Percentiles rank a stretch among this genome's conserved stretches.
These are phyloP conservation scores for Pyrenochaeta sp. DNA, from an alignment of 2,329 filamentous ascomycete species.

Conservation along the genomic window DNA sequence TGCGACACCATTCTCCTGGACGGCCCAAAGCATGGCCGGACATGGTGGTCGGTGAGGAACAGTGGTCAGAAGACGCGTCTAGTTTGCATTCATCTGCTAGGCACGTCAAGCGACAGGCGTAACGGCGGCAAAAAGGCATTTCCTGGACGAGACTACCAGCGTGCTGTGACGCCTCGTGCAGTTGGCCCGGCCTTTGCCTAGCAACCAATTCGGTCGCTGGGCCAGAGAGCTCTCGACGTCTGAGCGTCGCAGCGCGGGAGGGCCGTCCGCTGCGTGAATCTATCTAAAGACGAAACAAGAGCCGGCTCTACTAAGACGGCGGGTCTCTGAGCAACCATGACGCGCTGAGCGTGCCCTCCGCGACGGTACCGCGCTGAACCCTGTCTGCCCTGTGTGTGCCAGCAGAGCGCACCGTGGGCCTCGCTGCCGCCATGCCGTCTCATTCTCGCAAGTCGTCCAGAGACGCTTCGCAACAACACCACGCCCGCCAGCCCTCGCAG, in stretches of 20 bases:
- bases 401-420: constrained; percentile 19
- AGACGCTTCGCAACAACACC: constrained; percentile 18
- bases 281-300: constrained; percentile 15
- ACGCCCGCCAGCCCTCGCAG: constrained; percentile 10
- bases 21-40: not conserved
- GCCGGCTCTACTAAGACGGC: constrained; percentile 18
- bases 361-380: constrained; percentile 21
- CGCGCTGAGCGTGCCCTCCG: constrained; percentile 21
- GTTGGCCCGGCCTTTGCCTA: constrained; percentile 16
- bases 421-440: constrained; percentile 22
- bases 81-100: not conserved
- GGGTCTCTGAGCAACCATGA: constrained; percentile 29
- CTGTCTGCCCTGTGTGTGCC: constrained; percentile 27
- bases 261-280: constrained; percentile 10
- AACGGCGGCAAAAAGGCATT: not conserved
- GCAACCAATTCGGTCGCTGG: constrained; percentile 16
- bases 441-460: constrained; percentile 24
- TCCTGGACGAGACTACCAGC: constrained; percentile 1
- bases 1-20: too few relatives aligned
- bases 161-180: constrained; percentile 24
- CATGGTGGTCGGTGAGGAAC: not conserved
- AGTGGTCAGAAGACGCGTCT: not conserved
- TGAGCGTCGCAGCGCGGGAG: constrained; percentile 16
- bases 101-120: not conserved
- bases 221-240: constrained; percentile 11